phyloP scores from a whole-genome alignment of 2,329 filamentous ascomycete species.

The Fusarium devonianum region DNA sequence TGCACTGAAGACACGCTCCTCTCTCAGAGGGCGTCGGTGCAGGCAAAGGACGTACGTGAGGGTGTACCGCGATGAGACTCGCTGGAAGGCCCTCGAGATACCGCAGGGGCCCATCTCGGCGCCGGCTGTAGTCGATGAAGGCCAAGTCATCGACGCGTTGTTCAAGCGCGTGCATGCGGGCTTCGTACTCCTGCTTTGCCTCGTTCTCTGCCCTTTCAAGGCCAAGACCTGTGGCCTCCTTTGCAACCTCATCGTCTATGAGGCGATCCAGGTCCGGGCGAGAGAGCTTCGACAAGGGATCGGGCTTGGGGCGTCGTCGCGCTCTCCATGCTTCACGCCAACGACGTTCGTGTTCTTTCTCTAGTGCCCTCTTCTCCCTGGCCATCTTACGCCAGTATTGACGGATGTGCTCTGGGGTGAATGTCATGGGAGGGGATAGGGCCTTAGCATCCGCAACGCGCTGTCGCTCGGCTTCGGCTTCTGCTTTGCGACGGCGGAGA shows the following conservation, averaged over 20 bases:
- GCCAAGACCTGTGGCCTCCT: conserved; percentile 5
- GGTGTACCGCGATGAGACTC: conserved; percentile 25
- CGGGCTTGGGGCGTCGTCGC: neutral
- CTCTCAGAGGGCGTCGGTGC: neutral
- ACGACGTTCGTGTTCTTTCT: too few relatives aligned
- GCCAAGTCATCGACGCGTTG: conserved; percentile 14
- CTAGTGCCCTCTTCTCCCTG: neutral
- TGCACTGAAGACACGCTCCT: conserved; percentile 39
- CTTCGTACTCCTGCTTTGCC: conserved; percentile 3
- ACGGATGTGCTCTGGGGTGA: neutral
- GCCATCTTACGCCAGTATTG: neutral
- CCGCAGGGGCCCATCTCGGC: conserved; percentile 13
- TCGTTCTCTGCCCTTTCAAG: conserved; percentile 10
- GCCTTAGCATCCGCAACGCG: neutral
- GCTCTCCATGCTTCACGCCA: too few relatives aligned
- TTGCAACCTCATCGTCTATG: conserved; percentile 13
- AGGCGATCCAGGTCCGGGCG: conserved; percentile 16
- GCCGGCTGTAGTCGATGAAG: conserved; percentile 4
- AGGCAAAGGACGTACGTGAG: conserved; percentile 19
- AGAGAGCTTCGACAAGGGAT: neutral
- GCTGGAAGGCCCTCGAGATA: conserved; percentile 43
- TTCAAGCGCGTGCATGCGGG: conserved; percentile 25
- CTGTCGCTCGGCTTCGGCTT: conserved; percentile 5
- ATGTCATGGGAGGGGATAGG: neutral
- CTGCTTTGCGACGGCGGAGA: neutral